These are phyloP conservation scores for Vicia villosa DNA, from an alignment of 306 rosid species.

Conservation along the genomic window DNA sequence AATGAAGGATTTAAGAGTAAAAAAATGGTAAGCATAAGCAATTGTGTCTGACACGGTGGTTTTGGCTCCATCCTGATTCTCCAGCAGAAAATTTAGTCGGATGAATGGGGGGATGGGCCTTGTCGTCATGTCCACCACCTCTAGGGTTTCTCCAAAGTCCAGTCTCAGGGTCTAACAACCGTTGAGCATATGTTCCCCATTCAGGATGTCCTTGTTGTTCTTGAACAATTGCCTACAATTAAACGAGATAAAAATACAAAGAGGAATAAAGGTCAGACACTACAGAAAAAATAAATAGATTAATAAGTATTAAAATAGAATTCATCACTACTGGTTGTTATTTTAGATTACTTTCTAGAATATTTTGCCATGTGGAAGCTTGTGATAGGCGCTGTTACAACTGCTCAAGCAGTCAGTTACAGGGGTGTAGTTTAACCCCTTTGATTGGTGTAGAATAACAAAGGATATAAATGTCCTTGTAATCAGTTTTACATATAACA, in stretches of 20 bases:
- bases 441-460: no score
- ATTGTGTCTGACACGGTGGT: constrained; percentile 67
- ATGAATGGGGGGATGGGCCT: constrained; percentile 98
- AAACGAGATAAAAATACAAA: constrained; percentile 18
- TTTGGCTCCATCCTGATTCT: constrained; percentile 87
- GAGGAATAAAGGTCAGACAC: constrained; percentile 25
- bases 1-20: constrained; percentile 13
- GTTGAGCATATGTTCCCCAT: constrained; percentile 93
- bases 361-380: no score
- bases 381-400: no score
- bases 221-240: constrained; percentile 72
- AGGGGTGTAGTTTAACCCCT: no score
- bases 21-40: constrained; percentile 12
- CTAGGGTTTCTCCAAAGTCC: constrained; percentile 97
- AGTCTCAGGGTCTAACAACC: constrained; percentile 69
- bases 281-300: background rate
- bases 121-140: constrained; percentile 94
- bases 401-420: no score
- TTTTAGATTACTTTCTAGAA: no score
- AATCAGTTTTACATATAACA: no score
- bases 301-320: background rate
- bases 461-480: no score
- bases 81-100: constrained; percentile 90
- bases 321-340: no score
- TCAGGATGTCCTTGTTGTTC: constrained; percentile 88